These are phyloP conservation scores for Naganishia albida DNA, from an alignment of 1,284 basidiomycete genomes.

Conservation along the genomic window DNA sequence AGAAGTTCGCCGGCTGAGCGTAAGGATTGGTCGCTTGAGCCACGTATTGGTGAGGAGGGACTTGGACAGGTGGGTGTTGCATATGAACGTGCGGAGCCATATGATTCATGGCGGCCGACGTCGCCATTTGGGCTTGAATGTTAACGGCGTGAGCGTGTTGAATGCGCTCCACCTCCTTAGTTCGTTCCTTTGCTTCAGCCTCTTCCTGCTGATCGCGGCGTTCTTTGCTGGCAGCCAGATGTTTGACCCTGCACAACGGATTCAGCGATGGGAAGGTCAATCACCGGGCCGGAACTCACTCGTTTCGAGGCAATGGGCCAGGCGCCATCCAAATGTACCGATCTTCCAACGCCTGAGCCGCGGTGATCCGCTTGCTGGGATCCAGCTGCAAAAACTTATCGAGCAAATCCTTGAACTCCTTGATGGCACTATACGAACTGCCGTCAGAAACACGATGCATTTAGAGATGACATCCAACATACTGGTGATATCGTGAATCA, in stretches of 20 bases:
- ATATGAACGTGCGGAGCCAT: constrained; percentile 3
- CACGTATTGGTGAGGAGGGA: constrained; percentile 4
- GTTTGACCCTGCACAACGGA: constrained; percentile 3
- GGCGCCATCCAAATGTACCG: constrained; percentile 74
- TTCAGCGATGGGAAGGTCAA: not conserved
- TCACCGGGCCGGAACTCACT: constrained; percentile 58
- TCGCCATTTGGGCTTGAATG: constrained; percentile 24
- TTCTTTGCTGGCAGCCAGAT: constrained; percentile 30
- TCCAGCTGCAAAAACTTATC: constrained; percentile 58
- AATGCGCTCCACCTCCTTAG: constrained; percentile 13
- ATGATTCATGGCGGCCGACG: constrained; percentile 1
- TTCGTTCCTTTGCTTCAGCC: constrained; percentile 24
- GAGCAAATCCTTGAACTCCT: constrained; percentile 50
- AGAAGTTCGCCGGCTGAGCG: constrained; percentile 3
- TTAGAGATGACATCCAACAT: not conserved
- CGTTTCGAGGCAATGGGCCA: constrained; percentile 75
- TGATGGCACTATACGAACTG: not conserved
- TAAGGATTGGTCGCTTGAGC: constrained; percentile 15
- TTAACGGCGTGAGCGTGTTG: constrained; percentile 18
- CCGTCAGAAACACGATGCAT: not conserved
- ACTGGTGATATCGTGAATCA: constrained; percentile 33
- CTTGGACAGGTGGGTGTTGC: constrained; percentile 1
- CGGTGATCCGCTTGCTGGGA: constrained; percentile 59
- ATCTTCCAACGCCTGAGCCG: constrained; percentile 57
- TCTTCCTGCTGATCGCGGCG: constrained; percentile 33